These are phyloP conservation scores for Tothia fuscella DNA, from an alignment of 2,329 filamentous ascomycete genomes.

Conservation along the genomic window DNA sequence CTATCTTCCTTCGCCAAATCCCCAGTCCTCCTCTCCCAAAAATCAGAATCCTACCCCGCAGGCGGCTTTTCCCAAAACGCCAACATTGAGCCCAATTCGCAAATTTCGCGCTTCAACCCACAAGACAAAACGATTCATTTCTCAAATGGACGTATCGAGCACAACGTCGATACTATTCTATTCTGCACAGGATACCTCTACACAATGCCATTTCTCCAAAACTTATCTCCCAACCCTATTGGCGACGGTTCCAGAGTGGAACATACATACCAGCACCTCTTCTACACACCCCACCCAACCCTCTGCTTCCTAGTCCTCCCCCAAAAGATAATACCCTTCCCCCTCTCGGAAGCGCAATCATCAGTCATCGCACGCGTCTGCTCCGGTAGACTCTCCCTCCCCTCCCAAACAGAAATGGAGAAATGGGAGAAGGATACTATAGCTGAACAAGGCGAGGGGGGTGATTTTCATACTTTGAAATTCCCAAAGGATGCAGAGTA, in stretches of 20 bases:
- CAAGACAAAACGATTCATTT: conserved; percentile 52
- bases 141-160: conserved; percentile 50
- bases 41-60: conserved; percentile 36
- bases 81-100: conserved; percentile 24
- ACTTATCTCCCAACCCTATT: conserved; percentile 35
- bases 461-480: conserved; percentile 41
- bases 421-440: conserved; percentile 47
- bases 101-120: conserved; percentile 43
- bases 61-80: conserved; percentile 3
- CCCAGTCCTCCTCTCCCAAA: conserved; percentile 53
- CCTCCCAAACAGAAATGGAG: conserved; percentile 51
- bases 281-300: conserved; percentile 64
- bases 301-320: conserved; percentile 66
- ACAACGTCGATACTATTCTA: conserved; percentile 60
- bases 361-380: conserved; percentile 68
- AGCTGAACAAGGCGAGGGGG: conserved; percentile 33
- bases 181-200: conserved; percentile 90
- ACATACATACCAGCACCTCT: conserved; percentile 67
- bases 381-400: conserved; percentile 57
- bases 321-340: conserved; percentile 81
- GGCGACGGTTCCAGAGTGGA: conserved; percentile 51
- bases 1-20: conserved; percentile 49
- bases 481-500: conserved; percentile 55
- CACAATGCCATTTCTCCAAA: conserved; percentile 59
- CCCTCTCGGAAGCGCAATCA: conserved; percentile 65